A percentile compares a stretch with the other conserved stretches of the same genome.
Evolutionary conservation across 2,329 filamentous ascomycete species (phyloP).

Genomic region (Pestalotiopsis sp.): DNA sequence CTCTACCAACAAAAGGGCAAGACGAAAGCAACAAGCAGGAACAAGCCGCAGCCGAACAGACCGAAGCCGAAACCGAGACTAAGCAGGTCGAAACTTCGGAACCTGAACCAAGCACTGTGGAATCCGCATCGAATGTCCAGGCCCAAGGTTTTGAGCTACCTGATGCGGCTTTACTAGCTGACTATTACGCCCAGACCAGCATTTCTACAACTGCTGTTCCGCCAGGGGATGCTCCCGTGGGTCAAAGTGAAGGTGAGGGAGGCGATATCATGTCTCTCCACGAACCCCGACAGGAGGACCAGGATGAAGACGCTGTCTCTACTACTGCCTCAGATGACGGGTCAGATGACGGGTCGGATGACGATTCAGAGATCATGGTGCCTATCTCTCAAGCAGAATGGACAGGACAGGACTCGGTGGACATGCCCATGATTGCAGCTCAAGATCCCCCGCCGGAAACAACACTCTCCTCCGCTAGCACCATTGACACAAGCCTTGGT

Average conservation of each 20-base stretch:
- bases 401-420: conserved; percentile 7
- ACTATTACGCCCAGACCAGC: no score
- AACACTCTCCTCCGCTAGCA: conserved; percentile 5
- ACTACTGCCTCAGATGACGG: conserved; percentile 13
- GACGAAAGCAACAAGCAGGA: no score
- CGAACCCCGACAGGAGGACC: background rate
- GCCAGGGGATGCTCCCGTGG: no score
- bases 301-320: background rate
- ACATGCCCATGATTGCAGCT: conserved; percentile 1
- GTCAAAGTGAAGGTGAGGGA: no score
- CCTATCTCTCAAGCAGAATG: conserved; percentile 19
- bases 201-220: no score
- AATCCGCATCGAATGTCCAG: background rate
- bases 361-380: conserved; percentile 13
- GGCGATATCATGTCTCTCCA: no score
- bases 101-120: background rate
- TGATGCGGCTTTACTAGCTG: no score
- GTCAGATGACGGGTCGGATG: conserved; percentile 5
- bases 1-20: background rate
- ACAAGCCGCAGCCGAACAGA: no score
- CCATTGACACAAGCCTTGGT: background rate
- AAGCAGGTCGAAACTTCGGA: background rate
- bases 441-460: conserved; percentile 1
- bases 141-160: background rate
- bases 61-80: no score